Base-by-base conservation (phyloP, 148 eudicot genomes). In the Mesembryanthemum crystallinum region DNA sequence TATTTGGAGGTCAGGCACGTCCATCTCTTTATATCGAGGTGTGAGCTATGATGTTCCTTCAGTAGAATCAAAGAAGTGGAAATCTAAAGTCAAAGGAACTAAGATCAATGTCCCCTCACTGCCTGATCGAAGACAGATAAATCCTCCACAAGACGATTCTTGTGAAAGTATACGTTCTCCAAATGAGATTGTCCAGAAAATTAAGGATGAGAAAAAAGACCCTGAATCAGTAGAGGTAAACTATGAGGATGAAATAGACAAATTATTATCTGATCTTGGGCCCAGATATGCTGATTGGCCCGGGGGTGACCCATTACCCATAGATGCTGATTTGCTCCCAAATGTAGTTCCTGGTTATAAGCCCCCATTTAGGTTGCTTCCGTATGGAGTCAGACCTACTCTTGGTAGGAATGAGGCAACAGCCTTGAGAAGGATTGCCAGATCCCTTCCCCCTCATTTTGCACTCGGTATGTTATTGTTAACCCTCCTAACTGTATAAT, bases 1-100 rank as follows among this genome's bases (percentile, higher is more conserved):
- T 57, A 90, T 95, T 77, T 95, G 97, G 97, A 95, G 98, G 85
- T 95, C 98, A 67, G 98, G 98, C 49, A 92, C 96, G 42, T 90
- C 97, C 35, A 81, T 92, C 69, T 83, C 89, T 60, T 74, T 92
- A 64, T 95, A 92, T 74, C 90, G 98, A 67, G 98, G 98, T 45
- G 89, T 89, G 67, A 85, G 88, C 76, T 92, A 89, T 82, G 86
- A 88, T 35, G 85, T 72, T 77, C 91, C 90, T 51, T 84, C 84
- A 77, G 76, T 47, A 58, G 72, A 72, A 81, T 64, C 47, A 27
- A 80, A 73, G 79, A 87, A 85, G 79, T 76, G 66, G 49, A 52
- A 59, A 33, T 78, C 52, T 35, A 81, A 72, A 72, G 87, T 83
- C 73, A 78, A 76, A 32, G 81, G 67, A 25, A 68, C 61, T 83